Evolutionary conservation across 2,329 filamentous ascomycete species (phyloP).

Genomic region (Curvularia eragrostidis): DNA sequence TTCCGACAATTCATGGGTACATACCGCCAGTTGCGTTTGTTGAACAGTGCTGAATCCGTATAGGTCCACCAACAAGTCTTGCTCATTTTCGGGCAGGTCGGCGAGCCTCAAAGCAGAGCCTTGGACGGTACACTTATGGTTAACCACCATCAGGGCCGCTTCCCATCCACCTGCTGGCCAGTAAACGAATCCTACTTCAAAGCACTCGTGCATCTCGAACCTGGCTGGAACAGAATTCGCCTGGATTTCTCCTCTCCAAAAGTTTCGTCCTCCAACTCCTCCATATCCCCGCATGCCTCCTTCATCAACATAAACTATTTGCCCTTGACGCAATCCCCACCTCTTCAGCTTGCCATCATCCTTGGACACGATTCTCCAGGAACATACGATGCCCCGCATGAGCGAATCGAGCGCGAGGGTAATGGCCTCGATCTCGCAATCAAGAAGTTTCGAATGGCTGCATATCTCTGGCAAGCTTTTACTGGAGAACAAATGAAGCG

Average conservation of each 20-base stretch:
- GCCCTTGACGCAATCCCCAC: constrained; percentile 77
- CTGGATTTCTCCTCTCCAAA: constrained; percentile 90
- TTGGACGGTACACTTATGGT: constrained; percentile 82
- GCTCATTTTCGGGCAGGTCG: constrained; percentile 80
- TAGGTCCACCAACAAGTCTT: constrained; percentile 93
- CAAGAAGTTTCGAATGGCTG: constrained; percentile 91
- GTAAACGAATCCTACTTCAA: constrained; percentile 92
- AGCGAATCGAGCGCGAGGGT: constrained; percentile 77
- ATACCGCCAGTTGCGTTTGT: constrained; percentile 35
- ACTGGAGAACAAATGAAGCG: constrained; percentile 96
- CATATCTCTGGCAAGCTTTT: constrained; percentile 96
- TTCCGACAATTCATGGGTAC: constrained; percentile 82
- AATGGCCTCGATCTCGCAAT: constrained; percentile 82
- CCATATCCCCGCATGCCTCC: constrained; percentile 75
- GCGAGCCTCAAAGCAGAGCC: constrained; percentile 70
- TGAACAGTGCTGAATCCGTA: constrained; percentile 23
- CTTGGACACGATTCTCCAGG: constrained; percentile 86
- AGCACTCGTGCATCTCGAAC: constrained; percentile 84
- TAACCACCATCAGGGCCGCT: constrained; percentile 81
- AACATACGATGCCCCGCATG: constrained; percentile 82
- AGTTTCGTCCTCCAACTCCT: constrained; percentile 71
- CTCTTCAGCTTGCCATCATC: constrained; percentile 86
- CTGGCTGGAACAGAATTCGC: constrained; percentile 85
- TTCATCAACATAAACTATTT: constrained; percentile 87
- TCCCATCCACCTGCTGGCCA: constrained; percentile 84